These are phyloP conservation scores for Neurospora pannonica DNA, from an alignment of 495 filamentous ascomycete species.

Conservation along the genomic window DNA sequence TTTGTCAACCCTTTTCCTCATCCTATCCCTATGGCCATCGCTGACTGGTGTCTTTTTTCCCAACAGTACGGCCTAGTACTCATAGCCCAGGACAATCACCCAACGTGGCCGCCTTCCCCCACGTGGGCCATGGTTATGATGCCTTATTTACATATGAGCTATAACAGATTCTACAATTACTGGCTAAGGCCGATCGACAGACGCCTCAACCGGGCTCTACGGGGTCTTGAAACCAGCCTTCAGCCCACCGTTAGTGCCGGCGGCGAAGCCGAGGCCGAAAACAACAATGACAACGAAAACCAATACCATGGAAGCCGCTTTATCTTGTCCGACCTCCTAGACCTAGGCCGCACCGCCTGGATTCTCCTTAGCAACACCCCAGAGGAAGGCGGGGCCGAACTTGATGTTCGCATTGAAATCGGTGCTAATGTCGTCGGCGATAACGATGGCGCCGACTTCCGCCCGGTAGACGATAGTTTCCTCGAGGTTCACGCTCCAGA, in stretches of 20 bases:
- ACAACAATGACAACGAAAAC: background rate
- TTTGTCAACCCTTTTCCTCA: conserved; percentile 9
- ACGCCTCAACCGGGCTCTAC: conserved; percentile 41
- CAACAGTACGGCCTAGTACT: conserved; percentile 15
- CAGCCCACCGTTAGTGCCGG: background rate
- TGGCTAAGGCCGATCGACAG: conserved; percentile 53
- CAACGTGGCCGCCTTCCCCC: conserved; percentile 63
- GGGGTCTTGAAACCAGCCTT: background rate
- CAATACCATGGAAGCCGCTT: conserved; percentile 3
- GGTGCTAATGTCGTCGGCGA: background rate
- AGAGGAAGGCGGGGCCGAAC: conserved; percentile 29
- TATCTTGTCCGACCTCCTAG: conserved; percentile 3
- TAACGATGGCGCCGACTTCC: conserved; percentile 7
- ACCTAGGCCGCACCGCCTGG: conserved; percentile 7
- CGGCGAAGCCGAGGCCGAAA: background rate
- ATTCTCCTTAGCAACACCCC: background rate
- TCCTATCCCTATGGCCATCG: too few relatives aligned
- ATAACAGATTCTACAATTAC: conserved; percentile 56
- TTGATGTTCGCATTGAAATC: conserved; percentile 19
- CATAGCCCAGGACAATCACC: conserved; percentile 14
- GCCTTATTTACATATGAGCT: conserved; percentile 57
- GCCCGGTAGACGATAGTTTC: background rate
- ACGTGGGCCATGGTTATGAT: conserved; percentile 59
- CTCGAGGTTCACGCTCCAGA: background rate
- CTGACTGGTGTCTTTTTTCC: background rate